These are phyloP conservation scores for Podaxis sp. DNA, from an alignment of 768 basidiomycete genomes.

Conservation along the genomic window DNA sequence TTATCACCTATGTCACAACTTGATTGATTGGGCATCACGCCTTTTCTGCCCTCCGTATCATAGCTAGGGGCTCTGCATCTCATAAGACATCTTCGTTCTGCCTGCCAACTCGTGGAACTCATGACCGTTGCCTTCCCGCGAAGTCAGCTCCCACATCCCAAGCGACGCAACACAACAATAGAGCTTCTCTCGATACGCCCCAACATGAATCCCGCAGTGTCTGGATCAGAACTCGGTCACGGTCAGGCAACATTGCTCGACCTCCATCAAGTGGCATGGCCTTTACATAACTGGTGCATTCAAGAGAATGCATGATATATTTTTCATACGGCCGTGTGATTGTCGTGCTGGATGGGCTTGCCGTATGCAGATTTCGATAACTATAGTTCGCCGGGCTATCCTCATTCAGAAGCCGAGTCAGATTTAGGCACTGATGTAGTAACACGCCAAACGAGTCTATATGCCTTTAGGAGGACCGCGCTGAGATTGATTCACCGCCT, in stretches of 20 bases:
- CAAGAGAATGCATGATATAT: too few relatives aligned
- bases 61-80: neutral
- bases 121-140: neutral
- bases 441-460: neutral
- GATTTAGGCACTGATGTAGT: neutral
- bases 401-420: neutral
- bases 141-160: neutral
- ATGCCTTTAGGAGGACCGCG: neutral
- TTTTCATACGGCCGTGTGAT: too few relatives aligned
- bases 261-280: too few relatives aligned
- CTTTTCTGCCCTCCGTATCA: neutral
- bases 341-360: neutral
- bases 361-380: neutral
- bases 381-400: neutral
- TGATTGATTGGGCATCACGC: neutral
- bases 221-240: too few relatives aligned
- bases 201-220: too few relatives aligned
- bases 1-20: conserved; percentile 2
- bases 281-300: too few relatives aligned
- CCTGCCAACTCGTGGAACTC: neutral
- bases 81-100: neutral
- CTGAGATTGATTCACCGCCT: neutral
- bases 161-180: neutral
- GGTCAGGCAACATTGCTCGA: too few relatives aligned
- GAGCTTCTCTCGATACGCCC: too few relatives aligned